Evolutionary conservation across 441 rosid genomes (phyloP).

Genomic region (Caryocar brasiliense): DNA sequence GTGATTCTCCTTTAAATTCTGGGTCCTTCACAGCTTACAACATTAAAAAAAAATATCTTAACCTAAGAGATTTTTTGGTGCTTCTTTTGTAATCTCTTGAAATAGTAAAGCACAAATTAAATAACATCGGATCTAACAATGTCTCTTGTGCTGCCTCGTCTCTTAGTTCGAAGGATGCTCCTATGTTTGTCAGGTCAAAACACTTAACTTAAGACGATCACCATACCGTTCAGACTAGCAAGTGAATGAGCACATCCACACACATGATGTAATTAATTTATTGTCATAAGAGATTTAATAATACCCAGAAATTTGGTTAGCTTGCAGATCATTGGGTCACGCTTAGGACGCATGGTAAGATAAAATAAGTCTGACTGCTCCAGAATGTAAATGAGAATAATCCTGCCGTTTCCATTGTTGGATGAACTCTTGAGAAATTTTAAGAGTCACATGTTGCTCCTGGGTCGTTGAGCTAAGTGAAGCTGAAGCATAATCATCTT

Average conservation of each 20-base stretch:
- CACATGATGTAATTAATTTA: neutral
- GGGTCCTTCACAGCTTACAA: slow-evolving; percentile 1
- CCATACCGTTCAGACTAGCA: neutral
- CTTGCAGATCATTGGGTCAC: neutral
- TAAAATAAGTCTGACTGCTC: too few species aligned
- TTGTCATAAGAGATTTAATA: too few species aligned
- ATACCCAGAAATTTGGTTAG: neutral
- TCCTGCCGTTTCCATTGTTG: too few species aligned
- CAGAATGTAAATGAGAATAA: too few species aligned
- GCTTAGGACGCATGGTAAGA: slow-evolving; percentile 10
- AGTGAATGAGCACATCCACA: neutral
- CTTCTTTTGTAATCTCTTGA: slow-evolving; percentile 7
- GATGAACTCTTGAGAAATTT: too few species aligned
- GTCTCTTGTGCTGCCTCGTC: slow-evolving; percentile 23
- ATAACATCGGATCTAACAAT: slow-evolving; percentile 40
- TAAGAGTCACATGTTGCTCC: too few species aligned
- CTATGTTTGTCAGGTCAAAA: slow-evolving; percentile 15
- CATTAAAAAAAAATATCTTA: neutral
- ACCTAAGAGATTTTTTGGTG: slow-evolving; percentile 10
- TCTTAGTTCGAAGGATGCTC: slow-evolving; percentile 40
- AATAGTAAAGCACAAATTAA: neutral
- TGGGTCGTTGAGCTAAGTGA: slow-evolving; percentile 12
- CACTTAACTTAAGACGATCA: neutral
- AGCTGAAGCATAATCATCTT: slow-evolving; percentile 4
- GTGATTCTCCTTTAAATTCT: slow-evolving; percentile 9